These are phyloP conservation scores for Leccinum disarticulatum DNA, from an alignment of 768 basidiomycete genomes.

Conservation along the genomic window DNA sequence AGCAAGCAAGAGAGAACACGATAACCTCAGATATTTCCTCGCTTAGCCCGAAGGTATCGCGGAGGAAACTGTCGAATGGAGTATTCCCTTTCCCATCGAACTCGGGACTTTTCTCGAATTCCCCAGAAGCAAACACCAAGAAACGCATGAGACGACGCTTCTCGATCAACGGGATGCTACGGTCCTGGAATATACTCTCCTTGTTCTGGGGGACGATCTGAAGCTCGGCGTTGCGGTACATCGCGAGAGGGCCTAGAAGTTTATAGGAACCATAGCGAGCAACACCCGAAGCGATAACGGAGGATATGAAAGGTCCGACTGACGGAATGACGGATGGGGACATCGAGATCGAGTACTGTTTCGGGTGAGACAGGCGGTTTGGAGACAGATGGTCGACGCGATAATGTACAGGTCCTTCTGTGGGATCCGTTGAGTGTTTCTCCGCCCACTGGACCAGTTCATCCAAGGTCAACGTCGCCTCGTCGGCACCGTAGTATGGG, in stretches of 20 bases:
- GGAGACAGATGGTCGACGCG: conserved; percentile 41
- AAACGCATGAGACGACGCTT: conserved; percentile 94
- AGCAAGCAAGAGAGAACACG: conserved; percentile 78
- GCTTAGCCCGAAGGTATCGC: conserved; percentile 60
- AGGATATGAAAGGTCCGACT: conserved; percentile 72
- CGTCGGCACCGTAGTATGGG: conserved; percentile 78
- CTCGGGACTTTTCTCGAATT: conserved; percentile 66
- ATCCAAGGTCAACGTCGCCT: conserved; percentile 79
- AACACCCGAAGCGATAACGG: conserved; percentile 79
- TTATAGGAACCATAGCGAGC: conserved; percentile 90
- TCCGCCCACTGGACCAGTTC: conserved; percentile 77
- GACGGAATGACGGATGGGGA: conserved; percentile 80
- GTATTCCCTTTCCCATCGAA: conserved; percentile 52
- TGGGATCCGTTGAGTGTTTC: conserved; percentile 23
- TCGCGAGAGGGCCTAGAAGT: conserved; percentile 67
- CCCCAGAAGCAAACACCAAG: conserved; percentile 73
- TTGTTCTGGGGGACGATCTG: conserved; percentile 85
- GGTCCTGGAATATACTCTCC: conserved; percentile 90
- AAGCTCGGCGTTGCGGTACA: conserved; percentile 51
- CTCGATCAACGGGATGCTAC: conserved; percentile 70
- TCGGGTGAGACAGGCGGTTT: conserved; percentile 50
- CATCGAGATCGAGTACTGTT: conserved; percentile 86
- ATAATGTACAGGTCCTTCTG: conserved; percentile 17
- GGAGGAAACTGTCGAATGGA: conserved; percentile 66
- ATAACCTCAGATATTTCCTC: conserved; percentile 58